Percentiles rank a stretch among this genome's conserved stretches.
Conservation (phyloP, 495 filamentous ascomycete genomes). For the Neurospora sp. region DNA sequence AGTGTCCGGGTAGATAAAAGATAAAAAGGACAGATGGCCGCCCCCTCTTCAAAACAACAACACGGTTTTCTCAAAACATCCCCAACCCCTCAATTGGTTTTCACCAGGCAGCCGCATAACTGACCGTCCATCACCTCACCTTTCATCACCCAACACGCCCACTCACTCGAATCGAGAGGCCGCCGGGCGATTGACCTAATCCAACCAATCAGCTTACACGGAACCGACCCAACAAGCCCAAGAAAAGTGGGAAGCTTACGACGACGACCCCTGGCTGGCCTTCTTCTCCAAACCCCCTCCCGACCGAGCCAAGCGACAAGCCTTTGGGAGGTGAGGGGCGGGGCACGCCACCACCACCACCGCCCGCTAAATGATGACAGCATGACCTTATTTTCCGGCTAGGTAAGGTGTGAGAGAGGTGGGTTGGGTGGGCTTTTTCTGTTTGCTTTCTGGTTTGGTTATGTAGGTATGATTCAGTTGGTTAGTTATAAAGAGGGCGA, state of each 20-base stretch:
- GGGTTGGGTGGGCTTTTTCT: background rate
- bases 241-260: background rate
- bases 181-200: background rate
- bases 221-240: background rate
- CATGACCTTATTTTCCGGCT: background rate
- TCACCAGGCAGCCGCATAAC: no score
- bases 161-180: background rate
- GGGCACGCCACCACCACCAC: background rate
- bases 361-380: background rate
- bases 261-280: background rate
- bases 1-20: background rate
- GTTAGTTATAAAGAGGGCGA: background rate
- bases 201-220: background rate
- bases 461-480: background rate
- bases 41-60: background rate
- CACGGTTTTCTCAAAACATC: background rate
- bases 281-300: no score
- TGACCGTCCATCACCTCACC: background rate
- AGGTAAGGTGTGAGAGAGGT: background rate
- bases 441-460: background rate
- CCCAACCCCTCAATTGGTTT: no score
- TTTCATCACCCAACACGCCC: no score
- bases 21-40: background rate
- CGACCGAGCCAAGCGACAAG: no score
- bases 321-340: background rate